Evolutionary conservation across 2,329 filamentous ascomycete species (phyloP), one percentile per base, ranked within the genome.

Genomic region (Fusarium torreyae): DNA sequence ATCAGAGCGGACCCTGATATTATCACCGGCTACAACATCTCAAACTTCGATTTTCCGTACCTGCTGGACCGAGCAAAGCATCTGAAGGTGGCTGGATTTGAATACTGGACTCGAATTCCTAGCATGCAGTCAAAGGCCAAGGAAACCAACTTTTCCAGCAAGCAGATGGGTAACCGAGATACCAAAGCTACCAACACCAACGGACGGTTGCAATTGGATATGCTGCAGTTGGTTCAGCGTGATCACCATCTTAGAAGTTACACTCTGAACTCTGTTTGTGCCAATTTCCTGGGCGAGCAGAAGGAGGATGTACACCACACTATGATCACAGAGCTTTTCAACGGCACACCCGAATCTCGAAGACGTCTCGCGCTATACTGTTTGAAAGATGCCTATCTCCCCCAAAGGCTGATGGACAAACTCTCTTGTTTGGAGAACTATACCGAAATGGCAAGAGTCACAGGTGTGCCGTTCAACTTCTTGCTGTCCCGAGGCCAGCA

Each of bases 371-470:
- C 96, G 1, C 88, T 99, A 1, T 99, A 99, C 83, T 99, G 96
- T 81, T 81, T 99, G 70, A 99, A 99, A 81, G 97, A 99, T 82
- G 96, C 96, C 0, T 99, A 97, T 75, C 85, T 99, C 5, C 96
- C 96, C 2, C 94, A 98, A 76, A 85, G 97, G 63, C 81, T 99
- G 52, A 94, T 99, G 90, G 96, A 99, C 77, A 99, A 99, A 80
- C 85, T 99, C 26, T 98, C 97, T 77, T 98, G 96, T 81, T 85
- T 99, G n/a, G 92, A 97, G 81, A 99, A 99, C 78, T 98, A 98
- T 76, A 98, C 96, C 0, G 96, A 99, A 82, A 99, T 99, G 96
- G 95, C 96, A 60, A 96, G 96, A 88, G 96, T 99, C 81, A 99
- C 97, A 26, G 96, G 96, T 74, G 95, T 99, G 6, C 96, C 96